Evolutionary conservation across 2,329 filamentous ascomycete species (phyloP).

Genomic region (Colletotrichum trifolii): DNA sequence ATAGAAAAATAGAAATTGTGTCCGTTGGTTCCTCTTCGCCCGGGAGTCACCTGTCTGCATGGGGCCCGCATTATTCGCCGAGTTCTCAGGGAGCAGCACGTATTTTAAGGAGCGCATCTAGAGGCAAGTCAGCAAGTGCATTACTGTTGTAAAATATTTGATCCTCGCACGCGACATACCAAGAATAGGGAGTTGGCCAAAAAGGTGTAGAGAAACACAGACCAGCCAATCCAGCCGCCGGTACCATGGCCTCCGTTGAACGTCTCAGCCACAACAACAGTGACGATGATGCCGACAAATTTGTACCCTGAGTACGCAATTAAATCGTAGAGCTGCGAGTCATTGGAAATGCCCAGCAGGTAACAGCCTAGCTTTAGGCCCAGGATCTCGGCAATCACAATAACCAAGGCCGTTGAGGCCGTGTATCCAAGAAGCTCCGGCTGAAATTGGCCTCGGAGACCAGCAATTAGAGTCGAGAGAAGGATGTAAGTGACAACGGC

Average conservation of each 20-base stretch:
- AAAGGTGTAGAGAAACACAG: constrained; percentile 91
- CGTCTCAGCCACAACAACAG: constrained; percentile 83
- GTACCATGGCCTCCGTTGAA: constrained; percentile 83
- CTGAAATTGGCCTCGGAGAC: constrained; percentile 90
- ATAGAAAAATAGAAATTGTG: constrained; percentile 93
- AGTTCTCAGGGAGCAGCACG: constrained; percentile 88
- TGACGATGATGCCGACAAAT: constrained; percentile 95
- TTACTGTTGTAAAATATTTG: background rate
- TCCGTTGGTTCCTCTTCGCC: constrained; percentile 86
- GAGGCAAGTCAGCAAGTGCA: constrained; percentile 35
- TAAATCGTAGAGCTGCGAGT: constrained; percentile 91
- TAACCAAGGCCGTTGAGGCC: constrained; percentile 83
- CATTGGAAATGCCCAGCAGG: constrained; percentile 91
- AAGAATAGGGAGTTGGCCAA: constrained; percentile 94
- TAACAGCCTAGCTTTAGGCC: constrained; percentile 93
- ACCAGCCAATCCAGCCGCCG: constrained; percentile 89
- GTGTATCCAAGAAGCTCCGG: constrained; percentile 93
- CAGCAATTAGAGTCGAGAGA: constrained; percentile 88
- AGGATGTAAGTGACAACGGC: constrained; percentile 97
- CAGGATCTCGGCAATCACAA: constrained; percentile 90
- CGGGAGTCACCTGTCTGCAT: constrained; percentile 76
- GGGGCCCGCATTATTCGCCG: constrained; percentile 71
- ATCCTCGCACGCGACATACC: constrained; percentile 64
- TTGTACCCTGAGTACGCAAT: constrained; percentile 99
- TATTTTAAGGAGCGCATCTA: constrained; percentile 96